Evolutionary conservation across 2,329 filamentous ascomycete species (phyloP).

Genomic region (Cercospora zeae-maydis): DNA sequence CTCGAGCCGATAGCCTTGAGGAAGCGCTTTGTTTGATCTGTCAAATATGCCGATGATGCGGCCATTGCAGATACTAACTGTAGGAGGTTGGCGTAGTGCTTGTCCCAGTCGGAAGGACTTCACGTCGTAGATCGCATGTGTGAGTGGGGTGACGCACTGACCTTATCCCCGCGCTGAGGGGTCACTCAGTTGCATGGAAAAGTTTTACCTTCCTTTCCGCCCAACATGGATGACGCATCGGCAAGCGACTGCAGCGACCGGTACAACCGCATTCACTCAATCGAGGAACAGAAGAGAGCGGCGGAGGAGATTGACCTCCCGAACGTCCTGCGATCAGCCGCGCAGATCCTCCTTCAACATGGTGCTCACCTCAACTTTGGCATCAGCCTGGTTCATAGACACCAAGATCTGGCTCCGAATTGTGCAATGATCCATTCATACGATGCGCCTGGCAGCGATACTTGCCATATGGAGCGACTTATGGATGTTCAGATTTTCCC

Average conservation of each 20-base stretch:
- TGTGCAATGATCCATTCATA: neutral
- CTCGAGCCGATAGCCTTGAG: neutral
- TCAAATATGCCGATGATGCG: neutral
- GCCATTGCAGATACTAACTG: neutral
- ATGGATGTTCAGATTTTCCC: neutral
- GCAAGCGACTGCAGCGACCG: neutral
- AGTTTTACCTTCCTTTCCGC: neutral
- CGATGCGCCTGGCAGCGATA: neutral
- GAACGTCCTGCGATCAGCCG: neutral
- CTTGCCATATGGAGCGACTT: neutral
- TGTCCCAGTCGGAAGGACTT: neutral
- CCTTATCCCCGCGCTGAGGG: neutral
- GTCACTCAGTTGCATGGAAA: neutral
- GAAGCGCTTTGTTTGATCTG: neutral
- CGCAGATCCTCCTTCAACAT: neutral
- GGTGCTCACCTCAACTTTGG: neutral
- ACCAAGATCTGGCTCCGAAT: neutral
- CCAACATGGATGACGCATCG: neutral
- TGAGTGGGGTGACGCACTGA: neutral
- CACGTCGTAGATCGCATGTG: neutral
- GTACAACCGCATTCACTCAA: neutral
- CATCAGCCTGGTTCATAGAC: neutral
- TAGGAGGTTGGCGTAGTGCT: neutral
- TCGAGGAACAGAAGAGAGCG: neutral
- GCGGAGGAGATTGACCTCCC: neutral